Base-by-base conservation (phyloP, 139 green algal species). In the Pseudopediastrum boryanum region DNA sequence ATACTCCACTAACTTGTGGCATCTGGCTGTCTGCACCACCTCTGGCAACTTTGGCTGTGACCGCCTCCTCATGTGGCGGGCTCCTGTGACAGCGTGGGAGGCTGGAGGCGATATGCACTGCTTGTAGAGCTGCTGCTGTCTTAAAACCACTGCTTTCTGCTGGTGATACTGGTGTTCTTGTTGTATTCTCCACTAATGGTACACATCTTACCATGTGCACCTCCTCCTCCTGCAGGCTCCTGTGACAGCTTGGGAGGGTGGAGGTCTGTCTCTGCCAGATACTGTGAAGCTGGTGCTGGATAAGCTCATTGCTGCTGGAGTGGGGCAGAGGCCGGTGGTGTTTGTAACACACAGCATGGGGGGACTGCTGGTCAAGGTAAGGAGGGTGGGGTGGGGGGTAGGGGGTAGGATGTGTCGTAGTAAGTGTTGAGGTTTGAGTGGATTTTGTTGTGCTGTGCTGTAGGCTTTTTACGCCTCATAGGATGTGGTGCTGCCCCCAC, bases 321-420 rank as follows among this genome's bases (percentile, higher is more conserved):
- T 97, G 42, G 93, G 93, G 2, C 77, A 87, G 77, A 75, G 93
- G 33, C 93, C 93, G 2, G 79, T 94, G 13, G 81, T 97, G 66
- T 97, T 96, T 80, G 86, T 97, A 19, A 79, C 80, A 27, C 93
- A 97, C 85, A 91, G 78, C 80, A 94, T 98, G 94, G 94, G 94
- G 0, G 94, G 94, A 5, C 77, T 98, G 29, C 74, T 98, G 25
- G 84, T 97, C 33, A 98, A 98, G 84, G 94, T 96, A 58, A 56
- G 51, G 39, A 48, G 21, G 25, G 4, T 36, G 42, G 77, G 58
- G 56, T n/a, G 66, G 16, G 54, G 3, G 35, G 1, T 10, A 1
- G 51, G 1, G 44, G 1, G 4, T 25, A 8, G n/a, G 56, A 9
- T 27, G 56, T 66, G 56, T 35, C 13, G 12, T 25, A 12, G 56